Base-by-base conservation (phyloP, 495 filamentous ascomycete genomes). In the Penicillium lagena region DNA sequence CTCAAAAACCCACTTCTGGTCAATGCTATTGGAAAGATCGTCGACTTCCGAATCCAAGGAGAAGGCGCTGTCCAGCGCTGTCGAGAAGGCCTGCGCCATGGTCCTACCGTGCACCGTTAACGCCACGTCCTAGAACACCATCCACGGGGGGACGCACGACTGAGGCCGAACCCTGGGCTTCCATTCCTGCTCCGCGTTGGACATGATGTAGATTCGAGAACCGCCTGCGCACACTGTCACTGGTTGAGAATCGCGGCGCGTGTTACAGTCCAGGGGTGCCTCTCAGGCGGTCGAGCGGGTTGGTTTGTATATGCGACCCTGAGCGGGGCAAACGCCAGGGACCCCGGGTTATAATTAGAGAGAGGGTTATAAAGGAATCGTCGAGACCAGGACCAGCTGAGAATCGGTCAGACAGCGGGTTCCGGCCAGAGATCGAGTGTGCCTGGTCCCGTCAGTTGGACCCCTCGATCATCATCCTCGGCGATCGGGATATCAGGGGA, bases 21-120 rank as follows among this genome's bases (percentile, higher is more conserved):
- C 82, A 35, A 95, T 80, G 43, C 82, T 80, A 54, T 84, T 77
- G 44, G 84, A 79, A 15, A 97, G 76, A 46, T 87, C 77, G 54
- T 86, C 81, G 47, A 96, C 68, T 51, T 80, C 81, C 56, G 83
- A 86, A 52, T 95, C 85, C 54, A 93, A 81, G 52, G 82, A 77
- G 64, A 97, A 97, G 49, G 90, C 83, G 62, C 89, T 86, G 68
- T 94, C 86, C 42, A 97, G 76, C 57, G 87, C 86, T 17, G 82
- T 71, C 29, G 88, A 89, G 72, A 97, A 96, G 44, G 82, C 85
- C 44, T 84, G 83, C 17, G 90, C 90, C 63, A 95, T 82, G 43
- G 87, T 91, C 46, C 90, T 96, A 67, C 27, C 39, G 56, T 38
- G 37, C 32, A 51, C 51, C 34, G 54, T 67, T 49, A 72, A 56